Conservation (phyloP, 1,284 basidiomycete species). For the Ustilago loliicola region DNA sequence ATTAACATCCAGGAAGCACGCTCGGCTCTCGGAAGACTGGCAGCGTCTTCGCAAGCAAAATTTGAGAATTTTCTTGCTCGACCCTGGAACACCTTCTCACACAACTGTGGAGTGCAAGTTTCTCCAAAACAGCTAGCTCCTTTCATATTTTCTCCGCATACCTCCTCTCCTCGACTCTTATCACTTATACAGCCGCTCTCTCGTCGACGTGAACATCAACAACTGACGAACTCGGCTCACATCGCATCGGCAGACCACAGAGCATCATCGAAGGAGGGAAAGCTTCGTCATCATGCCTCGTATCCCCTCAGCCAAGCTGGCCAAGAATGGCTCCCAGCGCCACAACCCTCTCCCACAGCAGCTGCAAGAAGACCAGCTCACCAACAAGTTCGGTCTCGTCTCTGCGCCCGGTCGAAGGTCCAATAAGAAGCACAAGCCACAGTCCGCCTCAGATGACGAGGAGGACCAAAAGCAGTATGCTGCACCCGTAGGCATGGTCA, state of each 20-base stretch:
- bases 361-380: conserved; percentile 55
- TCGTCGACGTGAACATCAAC: background rate
- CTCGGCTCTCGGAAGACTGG: conserved; percentile 20
- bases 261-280: background rate
- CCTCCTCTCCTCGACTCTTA: background rate
- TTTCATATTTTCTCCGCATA: background rate
- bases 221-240: background rate
- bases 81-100: background rate
- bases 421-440: conserved; percentile 33
- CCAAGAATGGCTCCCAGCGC: conserved; percentile 39
- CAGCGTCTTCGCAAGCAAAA: conserved; percentile 14
- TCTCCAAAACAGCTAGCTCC: background rate
- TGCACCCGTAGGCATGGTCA: conserved; percentile 53
- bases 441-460: conserved; percentile 38
- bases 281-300: conserved; percentile 48
- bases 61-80: conserved; percentile 35
- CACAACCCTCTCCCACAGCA: conserved; percentile 59
- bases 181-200: background rate
- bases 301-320: conserved; percentile 46
- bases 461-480: conserved; percentile 37
- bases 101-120: background rate
- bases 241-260: background rate
- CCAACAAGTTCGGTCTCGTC: conserved; percentile 55
- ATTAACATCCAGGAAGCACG: background rate
- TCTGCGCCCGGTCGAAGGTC: conserved; percentile 51